phyloP scores from a whole-genome alignment of 2,329 filamentous ascomycete species.

The Thelonectria discophora region DNA sequence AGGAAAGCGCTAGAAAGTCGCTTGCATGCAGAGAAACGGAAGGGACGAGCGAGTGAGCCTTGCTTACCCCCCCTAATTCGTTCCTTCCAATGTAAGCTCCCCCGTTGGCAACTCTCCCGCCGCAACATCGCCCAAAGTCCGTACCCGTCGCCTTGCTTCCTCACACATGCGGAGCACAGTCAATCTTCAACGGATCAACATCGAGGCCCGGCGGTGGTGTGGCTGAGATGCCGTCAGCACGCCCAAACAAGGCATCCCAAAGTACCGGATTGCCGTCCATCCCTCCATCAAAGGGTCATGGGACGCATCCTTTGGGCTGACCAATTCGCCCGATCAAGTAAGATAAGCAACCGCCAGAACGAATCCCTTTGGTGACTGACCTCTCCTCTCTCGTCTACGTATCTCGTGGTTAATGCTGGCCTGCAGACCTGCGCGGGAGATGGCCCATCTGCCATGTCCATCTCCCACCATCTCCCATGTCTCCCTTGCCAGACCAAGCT shows the following conservation, averaged over 20 bases:
- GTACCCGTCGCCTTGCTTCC: neutral
- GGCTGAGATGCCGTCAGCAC: constrained; percentile 15
- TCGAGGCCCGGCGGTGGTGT: neutral
- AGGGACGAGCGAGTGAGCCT: too few species aligned
- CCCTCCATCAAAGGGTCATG: neutral
- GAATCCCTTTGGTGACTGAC: neutral
- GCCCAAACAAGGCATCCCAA: neutral
- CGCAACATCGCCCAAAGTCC: neutral
- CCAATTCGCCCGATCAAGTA: neutral
- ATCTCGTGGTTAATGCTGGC: neutral
- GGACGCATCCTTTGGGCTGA: neutral
- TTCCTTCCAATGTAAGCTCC: neutral
- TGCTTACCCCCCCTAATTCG: too few species aligned
- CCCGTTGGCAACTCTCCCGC: too few species aligned
- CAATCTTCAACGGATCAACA: neutral
- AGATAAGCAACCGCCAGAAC: neutral
- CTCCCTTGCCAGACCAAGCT: neutral
- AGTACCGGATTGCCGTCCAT: neutral
- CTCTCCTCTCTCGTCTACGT: too few species aligned
- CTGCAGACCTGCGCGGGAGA: neutral
- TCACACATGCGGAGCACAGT: neutral
- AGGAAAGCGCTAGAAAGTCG: neutral
- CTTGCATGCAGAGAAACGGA: too few species aligned
- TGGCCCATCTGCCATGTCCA: constrained; percentile 2
- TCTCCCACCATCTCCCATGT: neutral